A percentile compares a stretch with the other conserved stretches of the same genome.
Evolutionary conservation across 805 yeast species (phyloP).

Genomic region (Candida coquimbonensis): DNA sequence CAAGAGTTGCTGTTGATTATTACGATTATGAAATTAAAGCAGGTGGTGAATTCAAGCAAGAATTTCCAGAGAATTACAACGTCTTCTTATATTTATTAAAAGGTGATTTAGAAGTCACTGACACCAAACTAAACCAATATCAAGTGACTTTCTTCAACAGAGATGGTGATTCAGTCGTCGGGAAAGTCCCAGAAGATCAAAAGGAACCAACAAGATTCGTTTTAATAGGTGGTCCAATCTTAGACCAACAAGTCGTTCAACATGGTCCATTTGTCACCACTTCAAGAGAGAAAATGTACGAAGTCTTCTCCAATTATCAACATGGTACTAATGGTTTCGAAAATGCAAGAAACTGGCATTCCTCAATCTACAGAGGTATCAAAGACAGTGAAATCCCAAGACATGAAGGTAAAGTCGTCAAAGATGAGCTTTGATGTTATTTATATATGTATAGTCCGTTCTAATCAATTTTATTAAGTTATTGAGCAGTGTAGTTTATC

Average conservation of each 20-base stretch:
- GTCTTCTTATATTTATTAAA: slow-evolving; percentile 60
- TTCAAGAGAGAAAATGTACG: slow-evolving; percentile 52
- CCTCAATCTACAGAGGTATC: slow-evolving; percentile 32
- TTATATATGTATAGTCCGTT: background rate
- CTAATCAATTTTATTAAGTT: too few relatives aligned
- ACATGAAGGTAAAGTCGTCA: slow-evolving; percentile 5
- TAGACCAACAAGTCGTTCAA: slow-evolving; percentile 73
- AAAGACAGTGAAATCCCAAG: slow-evolving; percentile 20
- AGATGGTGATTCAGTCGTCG: slow-evolving; percentile 59
- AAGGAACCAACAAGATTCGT: slow-evolving; percentile 51
- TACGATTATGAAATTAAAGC: slow-evolving; percentile 60
- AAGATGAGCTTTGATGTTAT: slow-evolving; percentile 11
- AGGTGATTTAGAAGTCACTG: slow-evolving; percentile 49
- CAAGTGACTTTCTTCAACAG: slow-evolving; percentile 57
- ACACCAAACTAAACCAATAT: slow-evolving; percentile 34
- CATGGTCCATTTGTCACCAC: slow-evolving; percentile 91
- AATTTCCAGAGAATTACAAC: slow-evolving; percentile 53
- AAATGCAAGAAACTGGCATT: slow-evolving; percentile 52
- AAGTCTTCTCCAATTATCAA: slow-evolving; percentile 72
- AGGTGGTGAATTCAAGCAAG: slow-evolving; percentile 57
- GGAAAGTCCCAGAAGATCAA: slow-evolving; percentile 40
- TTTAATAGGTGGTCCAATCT: slow-evolving; percentile 66
- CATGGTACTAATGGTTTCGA: slow-evolving; percentile 63
- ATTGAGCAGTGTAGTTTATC: too few relatives aligned
- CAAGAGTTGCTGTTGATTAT: slow-evolving; percentile 75